Evolutionary conservation across 192 early-diverging fungal species (phyloP).

Genomic region (Coemansia pectinata): DNA sequence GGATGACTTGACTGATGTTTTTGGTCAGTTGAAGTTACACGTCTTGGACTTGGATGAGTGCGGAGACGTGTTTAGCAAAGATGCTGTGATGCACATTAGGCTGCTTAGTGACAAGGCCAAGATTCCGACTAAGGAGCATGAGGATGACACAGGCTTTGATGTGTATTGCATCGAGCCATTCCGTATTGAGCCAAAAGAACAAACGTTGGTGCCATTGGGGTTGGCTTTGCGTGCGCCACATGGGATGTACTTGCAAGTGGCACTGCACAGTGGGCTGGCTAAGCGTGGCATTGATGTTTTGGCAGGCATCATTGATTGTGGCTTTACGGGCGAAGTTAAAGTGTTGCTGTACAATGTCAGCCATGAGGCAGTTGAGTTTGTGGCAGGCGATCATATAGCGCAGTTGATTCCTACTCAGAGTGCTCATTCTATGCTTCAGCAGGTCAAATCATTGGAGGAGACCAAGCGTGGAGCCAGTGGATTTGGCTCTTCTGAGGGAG

Average conservation of each 20-base stretch:
- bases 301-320: not conserved
- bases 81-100: not conserved
- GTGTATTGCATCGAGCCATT: not conserved
- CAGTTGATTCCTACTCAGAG: not conserved
- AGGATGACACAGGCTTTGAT: constrained; percentile 1
- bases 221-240: not conserved
- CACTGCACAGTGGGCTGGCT: not conserved
- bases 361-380: not conserved
- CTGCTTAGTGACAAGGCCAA: not conserved
- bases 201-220: not conserved
- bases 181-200: not conserved
- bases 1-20: too few relatives aligned
- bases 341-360: constrained; percentile 1
- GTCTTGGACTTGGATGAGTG: not conserved
- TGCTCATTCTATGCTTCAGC: not conserved
- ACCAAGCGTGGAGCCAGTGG: not conserved
- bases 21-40: not conserved
- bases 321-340: not conserved
- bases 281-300: not conserved
- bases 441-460: too few relatives aligned
- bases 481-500: not conserved
- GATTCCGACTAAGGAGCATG: not conserved
- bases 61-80: not conserved
- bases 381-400: not conserved
- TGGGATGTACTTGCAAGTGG: not conserved